Evolutionary conservation across 2,329 filamentous ascomycete species (phyloP).

Genomic region (Ceratocystis ficicola): DNA sequence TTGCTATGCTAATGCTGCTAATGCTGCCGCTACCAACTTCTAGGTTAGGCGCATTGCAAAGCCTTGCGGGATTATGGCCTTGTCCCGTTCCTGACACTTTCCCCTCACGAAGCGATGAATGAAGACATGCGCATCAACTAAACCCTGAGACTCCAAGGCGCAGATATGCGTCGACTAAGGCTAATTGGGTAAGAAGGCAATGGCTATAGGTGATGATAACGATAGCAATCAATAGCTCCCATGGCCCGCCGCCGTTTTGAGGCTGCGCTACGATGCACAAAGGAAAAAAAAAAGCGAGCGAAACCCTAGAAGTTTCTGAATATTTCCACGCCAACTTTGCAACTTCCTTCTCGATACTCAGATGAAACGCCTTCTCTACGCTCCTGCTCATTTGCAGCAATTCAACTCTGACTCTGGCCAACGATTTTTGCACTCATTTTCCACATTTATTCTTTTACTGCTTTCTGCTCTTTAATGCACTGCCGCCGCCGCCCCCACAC

Average conservation of each 20-base stretch:
- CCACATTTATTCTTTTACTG: not conserved
- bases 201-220: not conserved
- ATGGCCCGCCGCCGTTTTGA: not conserved
- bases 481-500: not conserved
- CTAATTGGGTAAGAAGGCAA: not conserved
- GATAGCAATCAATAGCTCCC: not conserved
- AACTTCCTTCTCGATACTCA: not conserved
- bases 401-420: not conserved
- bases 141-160: not conserved
- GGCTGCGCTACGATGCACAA: not conserved
- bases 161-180: not conserved
- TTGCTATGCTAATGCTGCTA: not conserved
- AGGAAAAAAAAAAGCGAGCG: not conserved
- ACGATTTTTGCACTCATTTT: not conserved
- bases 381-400: not conserved
- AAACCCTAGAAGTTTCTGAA: not conserved
- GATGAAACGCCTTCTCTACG: not conserved
- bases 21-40: not conserved
- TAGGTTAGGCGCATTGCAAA: not conserved
- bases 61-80: not conserved
- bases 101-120: not conserved
- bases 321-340: not conserved
- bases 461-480: slow-evolving; percentile 3
- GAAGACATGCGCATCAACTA: not conserved
- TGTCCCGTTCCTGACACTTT: not conserved